Evolutionary conservation across 1,284 basidiomycete species (phyloP).

Genomic region (Vanrija humicola): DNA sequence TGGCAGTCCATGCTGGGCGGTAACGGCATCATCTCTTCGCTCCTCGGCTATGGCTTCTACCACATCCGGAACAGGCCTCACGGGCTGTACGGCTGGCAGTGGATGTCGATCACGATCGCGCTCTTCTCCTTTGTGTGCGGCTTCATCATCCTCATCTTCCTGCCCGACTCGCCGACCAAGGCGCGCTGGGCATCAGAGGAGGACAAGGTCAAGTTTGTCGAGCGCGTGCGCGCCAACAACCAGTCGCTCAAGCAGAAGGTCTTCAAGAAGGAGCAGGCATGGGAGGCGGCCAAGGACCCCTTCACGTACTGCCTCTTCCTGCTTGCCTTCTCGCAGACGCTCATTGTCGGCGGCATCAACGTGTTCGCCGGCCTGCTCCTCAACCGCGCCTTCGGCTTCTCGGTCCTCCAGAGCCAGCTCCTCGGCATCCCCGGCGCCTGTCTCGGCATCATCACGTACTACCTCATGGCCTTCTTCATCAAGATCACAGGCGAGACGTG

Average conservation of each 20-base stretch:
- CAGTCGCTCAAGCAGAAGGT: constrained; percentile 30
- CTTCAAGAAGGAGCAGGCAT: constrained; percentile 22
- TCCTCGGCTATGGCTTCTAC: neutral
- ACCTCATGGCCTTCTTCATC: constrained; percentile 6
- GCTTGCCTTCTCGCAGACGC: constrained; percentile 7
- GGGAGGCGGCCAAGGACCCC: constrained; percentile 21
- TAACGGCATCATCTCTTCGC: neutral
- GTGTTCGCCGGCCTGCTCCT: constrained; percentile 17
- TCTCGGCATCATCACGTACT: constrained; percentile 2
- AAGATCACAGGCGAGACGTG: constrained; percentile 21
- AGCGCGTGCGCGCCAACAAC: constrained; percentile 31
- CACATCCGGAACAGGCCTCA: neutral
- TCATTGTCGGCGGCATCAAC: constrained; percentile 14
- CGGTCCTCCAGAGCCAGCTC: constrained; percentile 17
- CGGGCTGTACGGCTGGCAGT: neutral
- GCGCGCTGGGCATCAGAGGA: constrained; percentile 24
- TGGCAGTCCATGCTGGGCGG: constrained; percentile 12
- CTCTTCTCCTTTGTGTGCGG: neutral
- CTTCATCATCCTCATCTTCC: constrained; percentile 21
- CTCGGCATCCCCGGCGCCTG: constrained; percentile 9
- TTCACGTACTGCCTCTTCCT: neutral
- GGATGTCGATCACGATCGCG: neutral
- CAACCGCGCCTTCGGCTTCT: constrained; percentile 22
- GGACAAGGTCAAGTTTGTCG: constrained; percentile 27
- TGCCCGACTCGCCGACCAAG: constrained; percentile 25